phyloP scores from a whole-genome alignment of 106 monocot genomes.

The Apostasia shenzhenica region DNA sequence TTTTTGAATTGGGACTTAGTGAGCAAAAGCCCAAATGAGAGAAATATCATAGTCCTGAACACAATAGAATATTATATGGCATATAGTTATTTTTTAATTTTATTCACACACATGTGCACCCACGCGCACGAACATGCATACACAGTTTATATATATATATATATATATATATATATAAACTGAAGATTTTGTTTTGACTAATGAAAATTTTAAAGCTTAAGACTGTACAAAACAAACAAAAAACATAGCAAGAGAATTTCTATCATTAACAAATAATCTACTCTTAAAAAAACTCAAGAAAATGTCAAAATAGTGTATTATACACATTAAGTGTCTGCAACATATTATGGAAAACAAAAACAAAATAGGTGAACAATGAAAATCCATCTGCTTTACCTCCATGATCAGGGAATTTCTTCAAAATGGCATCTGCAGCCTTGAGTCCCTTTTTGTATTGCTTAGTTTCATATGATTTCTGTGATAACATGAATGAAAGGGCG shows the following conservation, averaged over 20 bases:
- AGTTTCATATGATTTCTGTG: conserved; percentile 97
- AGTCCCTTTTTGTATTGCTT: conserved; percentile 97
- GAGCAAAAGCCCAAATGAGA: no score
- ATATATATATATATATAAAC: no score
- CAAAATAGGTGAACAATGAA: neutral
- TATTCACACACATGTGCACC: no score
- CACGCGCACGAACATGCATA: no score
- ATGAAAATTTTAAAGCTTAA: neutral
- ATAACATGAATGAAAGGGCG: no score
- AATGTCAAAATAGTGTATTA: neutral
- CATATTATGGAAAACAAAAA: neutral
- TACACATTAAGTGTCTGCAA: no score
- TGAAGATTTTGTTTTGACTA: no score
- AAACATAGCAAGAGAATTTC: neutral
- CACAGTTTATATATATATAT: no score
- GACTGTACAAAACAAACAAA: neutral
- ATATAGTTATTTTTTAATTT: no score
- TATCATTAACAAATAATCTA: neutral
- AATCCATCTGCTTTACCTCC: conserved; percentile 48
- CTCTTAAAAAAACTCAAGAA: neutral
- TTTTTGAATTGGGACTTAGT: no score
- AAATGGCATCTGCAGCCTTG: conserved; percentile 93
- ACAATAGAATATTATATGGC: no score
- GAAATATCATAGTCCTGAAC: no score
- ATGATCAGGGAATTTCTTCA: conserved; percentile 95